Evolutionary conservation across 2,329 filamentous ascomycete species (phyloP), one percentile per base, ranked within the genome.

Genomic region (Trichoderma pleuroti): DNA sequence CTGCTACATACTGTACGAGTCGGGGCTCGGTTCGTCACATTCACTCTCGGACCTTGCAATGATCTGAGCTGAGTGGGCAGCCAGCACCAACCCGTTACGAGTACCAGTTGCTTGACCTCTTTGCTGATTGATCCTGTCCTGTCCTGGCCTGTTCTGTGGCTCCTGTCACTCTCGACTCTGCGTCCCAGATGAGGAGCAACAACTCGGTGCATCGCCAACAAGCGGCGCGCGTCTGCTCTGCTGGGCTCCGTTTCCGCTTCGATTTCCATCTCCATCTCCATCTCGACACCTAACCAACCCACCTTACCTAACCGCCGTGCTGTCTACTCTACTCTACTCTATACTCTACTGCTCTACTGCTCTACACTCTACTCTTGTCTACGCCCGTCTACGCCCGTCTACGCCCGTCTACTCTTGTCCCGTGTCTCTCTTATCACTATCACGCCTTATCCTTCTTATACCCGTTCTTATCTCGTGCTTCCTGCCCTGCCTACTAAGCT

Each of bases 401-500:
- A n/a, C n/a, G n/a, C n/a, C n/a, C n/a, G n/a, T 42, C 36, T 42
- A 42, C 4, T 21, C 54, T n/a, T 32, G 16, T 11, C 26, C 28
- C 10, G n/a, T 28, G 16, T n/a, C 54, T 12, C n/a, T 34, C 28
- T 14, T 34, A 32, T 21, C 56, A n/a, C 56, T n/a, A n/a, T n/a
- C 12, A 24, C 46, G 12, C n/a, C 39, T n/a, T 11, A 57, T n/a
- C 54, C 14, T 7, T 11, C n/a, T n/a, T 8, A 3, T 16, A 2
- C 21, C 5, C 26, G 18, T 49, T 61, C 66, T 30, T 57, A 64
- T 63, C 59, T 62, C 68, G 56, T 59, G 56, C 56, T 70, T 70
- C 60, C 70, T 72, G 72, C 74, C 57, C 72, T 34, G 42, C 42
- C 42, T 49, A 49, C 42, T 49, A 49, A 74, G 71, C 73, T 76